Evolutionary conservation across 2,329 filamentous ascomycete genomes (phyloP).

Genomic region (Aspergillus sojae): DNA sequence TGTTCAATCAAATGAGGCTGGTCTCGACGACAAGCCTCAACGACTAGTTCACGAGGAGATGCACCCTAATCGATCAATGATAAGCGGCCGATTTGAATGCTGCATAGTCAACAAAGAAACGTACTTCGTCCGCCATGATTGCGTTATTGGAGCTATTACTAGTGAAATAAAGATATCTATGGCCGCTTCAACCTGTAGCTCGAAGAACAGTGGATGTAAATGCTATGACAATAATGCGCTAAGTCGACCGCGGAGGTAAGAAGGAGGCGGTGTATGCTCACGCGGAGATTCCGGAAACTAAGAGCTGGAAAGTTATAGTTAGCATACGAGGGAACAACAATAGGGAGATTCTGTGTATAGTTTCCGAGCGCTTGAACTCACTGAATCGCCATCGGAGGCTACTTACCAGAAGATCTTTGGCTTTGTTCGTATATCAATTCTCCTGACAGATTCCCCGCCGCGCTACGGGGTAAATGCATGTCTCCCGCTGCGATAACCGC

Average conservation of each 20-base stretch:
- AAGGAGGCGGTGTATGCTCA: slow-evolving; percentile 24
- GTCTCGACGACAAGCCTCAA: slow-evolving; percentile 92
- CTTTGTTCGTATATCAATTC: slow-evolving; percentile 2
- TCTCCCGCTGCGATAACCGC: slow-evolving; percentile 15
- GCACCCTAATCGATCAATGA: slow-evolving; percentile 65
- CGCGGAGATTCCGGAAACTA: slow-evolving; percentile 16
- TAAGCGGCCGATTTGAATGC: slow-evolving; percentile 7
- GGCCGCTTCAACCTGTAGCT: neutral
- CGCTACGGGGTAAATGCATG: slow-evolving; percentile 8
- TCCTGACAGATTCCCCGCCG: slow-evolving; percentile 20
- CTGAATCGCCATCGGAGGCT: neutral
- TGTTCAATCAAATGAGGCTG: slow-evolving; percentile 83
- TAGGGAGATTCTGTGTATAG: neutral
- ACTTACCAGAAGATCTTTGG: neutral
- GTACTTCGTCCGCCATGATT: slow-evolving; percentile 49
- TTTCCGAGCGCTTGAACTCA: neutral
- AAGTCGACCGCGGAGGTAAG: slow-evolving; percentile 1
- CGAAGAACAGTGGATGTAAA: neutral
- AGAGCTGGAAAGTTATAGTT: neutral
- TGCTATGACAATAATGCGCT: slow-evolving; percentile 1
- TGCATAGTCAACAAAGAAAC: slow-evolving; percentile 6
- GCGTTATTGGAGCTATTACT: slow-evolving; percentile 6
- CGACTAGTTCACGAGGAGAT: slow-evolving; percentile 78
- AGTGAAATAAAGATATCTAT: neutral
- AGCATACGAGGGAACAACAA: neutral